phyloP scores from a whole-genome alignment of 1,139 yeast species.

The Debaryomyces nepalensis region DNA sequence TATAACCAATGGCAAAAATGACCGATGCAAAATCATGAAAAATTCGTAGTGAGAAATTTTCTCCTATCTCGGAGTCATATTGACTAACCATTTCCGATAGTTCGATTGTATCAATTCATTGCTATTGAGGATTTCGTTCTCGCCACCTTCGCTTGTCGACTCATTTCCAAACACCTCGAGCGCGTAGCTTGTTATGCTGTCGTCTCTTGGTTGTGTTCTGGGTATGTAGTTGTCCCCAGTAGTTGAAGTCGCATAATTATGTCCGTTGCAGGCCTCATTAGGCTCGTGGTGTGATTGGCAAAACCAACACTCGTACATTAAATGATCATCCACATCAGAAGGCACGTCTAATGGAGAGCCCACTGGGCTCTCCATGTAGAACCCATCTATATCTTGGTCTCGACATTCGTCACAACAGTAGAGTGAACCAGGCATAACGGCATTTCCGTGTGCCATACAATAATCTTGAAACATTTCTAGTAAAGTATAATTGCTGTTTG shows the following conservation, averaged over 20 bases:
- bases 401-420: conserved; percentile 27
- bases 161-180: background rate
- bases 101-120: conserved; percentile 29
- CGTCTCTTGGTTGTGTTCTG: background rate
- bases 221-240: background rate
- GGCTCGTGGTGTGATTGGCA: conserved; percentile 18
- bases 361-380: conserved; percentile 4
- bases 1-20: conserved; percentile 4
- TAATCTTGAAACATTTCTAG: conserved; percentile 25
- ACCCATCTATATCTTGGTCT: conserved; percentile 18
- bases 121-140: conserved; percentile 15
- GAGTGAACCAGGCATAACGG: conserved; percentile 22
- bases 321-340: conserved; percentile 7
- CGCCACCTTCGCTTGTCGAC: conserved; percentile 2
- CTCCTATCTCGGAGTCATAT: conserved; percentile 20
- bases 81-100: conserved; percentile 35
- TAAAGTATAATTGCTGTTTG: background rate
- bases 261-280: conserved; percentile 14
- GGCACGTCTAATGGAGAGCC: conserved; percentile 8
- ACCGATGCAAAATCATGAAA: too few species aligned
- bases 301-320: conserved; percentile 19
- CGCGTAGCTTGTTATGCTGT: background rate
- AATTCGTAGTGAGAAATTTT: background rate
- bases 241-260: conserved; percentile 2
- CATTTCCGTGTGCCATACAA: conserved; percentile 25